A percentile compares a stretch with the other conserved stretches of the same genome.
Evolutionary conservation across 495 filamentous ascomycete species (phyloP).

Genomic region (Aspergillus affinis): DNA sequence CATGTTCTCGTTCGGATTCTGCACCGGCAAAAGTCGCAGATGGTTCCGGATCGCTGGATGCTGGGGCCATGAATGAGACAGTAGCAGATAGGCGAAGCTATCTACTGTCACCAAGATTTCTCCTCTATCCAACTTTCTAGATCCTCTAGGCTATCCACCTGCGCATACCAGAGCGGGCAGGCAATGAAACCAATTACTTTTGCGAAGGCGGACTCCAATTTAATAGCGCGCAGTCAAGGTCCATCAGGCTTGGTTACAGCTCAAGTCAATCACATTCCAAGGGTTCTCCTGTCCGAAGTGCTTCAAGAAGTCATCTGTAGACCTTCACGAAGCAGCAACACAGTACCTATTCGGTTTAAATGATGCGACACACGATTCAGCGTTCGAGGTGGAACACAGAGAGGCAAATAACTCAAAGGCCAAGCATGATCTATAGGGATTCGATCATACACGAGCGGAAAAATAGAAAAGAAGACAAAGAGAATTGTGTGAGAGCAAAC

Average conservation of each 20-base stretch:
- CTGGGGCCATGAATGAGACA: constrained; percentile 5
- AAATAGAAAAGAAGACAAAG: not conserved
- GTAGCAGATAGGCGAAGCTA: not conserved
- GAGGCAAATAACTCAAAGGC: not conserved
- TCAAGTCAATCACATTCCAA: not conserved
- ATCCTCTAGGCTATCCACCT: not conserved
- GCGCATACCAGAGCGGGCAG: not conserved
- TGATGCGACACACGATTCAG: not conserved
- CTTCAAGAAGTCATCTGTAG: no score
- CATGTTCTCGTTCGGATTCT: constrained; percentile 7
- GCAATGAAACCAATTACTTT: not conserved
- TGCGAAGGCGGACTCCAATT: not conserved
- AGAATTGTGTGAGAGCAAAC: not conserved
- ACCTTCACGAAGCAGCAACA: no score
- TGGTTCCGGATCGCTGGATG: not conserved
- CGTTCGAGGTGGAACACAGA: not conserved
- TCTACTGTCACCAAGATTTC: not conserved
- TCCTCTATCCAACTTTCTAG: not conserved
- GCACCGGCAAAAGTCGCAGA: constrained; percentile 9
- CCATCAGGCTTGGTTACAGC: constrained; percentile 11
- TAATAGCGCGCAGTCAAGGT: constrained; percentile 7
- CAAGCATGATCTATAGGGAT: not conserved
- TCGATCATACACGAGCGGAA: not conserved
- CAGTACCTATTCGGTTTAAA: no score
- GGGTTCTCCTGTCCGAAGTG: no score